A percentile compares a stretch with the other conserved stretches of the same genome.
phyloP scores from a whole-genome alignment of 495 filamentous ascomycete species.

The Cercophora samala region DNA sequence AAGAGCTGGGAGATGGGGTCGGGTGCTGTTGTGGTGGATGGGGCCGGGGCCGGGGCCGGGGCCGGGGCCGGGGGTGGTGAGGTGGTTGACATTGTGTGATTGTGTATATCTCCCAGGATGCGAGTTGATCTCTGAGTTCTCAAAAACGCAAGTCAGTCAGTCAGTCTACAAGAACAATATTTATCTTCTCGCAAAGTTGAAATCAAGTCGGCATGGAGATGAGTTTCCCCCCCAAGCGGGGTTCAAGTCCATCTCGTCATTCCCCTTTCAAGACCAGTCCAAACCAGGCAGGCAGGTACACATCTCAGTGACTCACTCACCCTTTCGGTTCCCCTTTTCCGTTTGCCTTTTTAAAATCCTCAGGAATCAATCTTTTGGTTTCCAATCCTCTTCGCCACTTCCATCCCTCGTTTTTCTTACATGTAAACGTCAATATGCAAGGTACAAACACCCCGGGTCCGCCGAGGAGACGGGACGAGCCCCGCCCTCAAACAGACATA shows the following conservation, averaged over 20 bases:
- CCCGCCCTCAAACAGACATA: background rate
- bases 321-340: background rate
- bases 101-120: too few relatives aligned
- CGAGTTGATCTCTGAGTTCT: too few relatives aligned
- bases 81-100: background rate
- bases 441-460: background rate
- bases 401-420: background rate
- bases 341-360: background rate
- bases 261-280: background rate
- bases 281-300: background rate
- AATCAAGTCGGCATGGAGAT: too few relatives aligned
- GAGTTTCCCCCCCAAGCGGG: background rate
- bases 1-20: conserved; percentile 46
- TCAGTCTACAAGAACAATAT: too few relatives aligned
- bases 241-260: background rate
- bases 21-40: background rate
- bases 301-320: background rate
- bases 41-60: background rate
- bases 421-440: background rate
- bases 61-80: background rate
- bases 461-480: background rate
- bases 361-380: background rate
- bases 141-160: too few relatives aligned
- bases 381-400: background rate
- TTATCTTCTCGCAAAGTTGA: too few relatives aligned